Conservation (phyloP, 306 rosid species). For the Vigna nakashimae region DNA sequence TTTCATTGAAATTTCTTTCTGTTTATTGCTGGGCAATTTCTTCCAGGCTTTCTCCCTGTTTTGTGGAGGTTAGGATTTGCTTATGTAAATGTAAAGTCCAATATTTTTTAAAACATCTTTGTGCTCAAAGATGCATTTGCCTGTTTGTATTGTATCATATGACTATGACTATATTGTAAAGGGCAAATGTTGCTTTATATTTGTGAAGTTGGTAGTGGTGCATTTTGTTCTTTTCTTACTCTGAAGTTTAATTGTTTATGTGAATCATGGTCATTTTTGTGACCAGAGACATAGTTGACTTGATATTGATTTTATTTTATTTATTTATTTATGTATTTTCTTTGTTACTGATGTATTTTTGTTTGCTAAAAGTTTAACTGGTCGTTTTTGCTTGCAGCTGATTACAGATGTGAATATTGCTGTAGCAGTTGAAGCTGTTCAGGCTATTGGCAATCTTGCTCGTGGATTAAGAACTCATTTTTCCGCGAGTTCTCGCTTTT, state of each 20-base stretch:
- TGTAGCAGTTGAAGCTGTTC: constrained; percentile 98
- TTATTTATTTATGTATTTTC: not conserved
- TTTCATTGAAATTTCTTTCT: constrained; percentile 9
- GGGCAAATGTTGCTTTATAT: not conserved
- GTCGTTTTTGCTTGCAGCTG: constrained; percentile 66
- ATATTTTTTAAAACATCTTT: not conserved
- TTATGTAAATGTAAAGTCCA: not conserved
- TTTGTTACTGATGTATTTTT: constrained; percentile 14
- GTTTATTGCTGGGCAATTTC: not conserved
- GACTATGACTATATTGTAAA: not conserved
- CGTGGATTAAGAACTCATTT: constrained; percentile 88
- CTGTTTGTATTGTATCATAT: not conserved
- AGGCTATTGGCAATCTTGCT: constrained; percentile 98
- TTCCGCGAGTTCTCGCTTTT: constrained; percentile 93
- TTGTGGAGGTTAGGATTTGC: not conserved
- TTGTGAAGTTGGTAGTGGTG: not conserved
- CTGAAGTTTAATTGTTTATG: constrained; percentile 1
- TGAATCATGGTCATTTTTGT: not conserved
- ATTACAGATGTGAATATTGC: constrained; percentile 98
- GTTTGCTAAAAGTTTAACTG: constrained; percentile 17
- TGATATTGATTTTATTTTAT: not conserved
- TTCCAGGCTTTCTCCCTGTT: not conserved
- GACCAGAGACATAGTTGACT: not conserved
- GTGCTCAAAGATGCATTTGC: not conserved
- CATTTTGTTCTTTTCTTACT: constrained; percentile 10